Base-by-base conservation (phyloP, 805 yeast species). In the Kuraishia floccosa region DNA sequence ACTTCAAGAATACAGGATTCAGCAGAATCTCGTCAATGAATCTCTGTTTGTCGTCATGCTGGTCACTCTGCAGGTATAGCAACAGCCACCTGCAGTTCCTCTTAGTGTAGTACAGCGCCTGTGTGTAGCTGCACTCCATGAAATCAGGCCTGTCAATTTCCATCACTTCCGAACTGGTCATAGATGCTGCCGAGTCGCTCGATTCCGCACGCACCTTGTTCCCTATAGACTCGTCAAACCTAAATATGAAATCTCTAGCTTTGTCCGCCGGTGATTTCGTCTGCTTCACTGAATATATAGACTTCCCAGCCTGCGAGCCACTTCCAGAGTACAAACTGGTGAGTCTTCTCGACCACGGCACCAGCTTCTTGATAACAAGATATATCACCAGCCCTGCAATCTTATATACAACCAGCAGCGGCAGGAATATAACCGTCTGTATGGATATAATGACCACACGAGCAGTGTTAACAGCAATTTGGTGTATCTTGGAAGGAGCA, bases 61-160 rank as follows among this genome's bases (percentile, higher is more conserved):
- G 70, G 14, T 75, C 73, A 44, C 82, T 78, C 33, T 83, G 81
- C 30, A 91, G 54, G 39, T 82, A 76, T 2, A 86, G 72, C 31
- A 83, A 55, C 25, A 87, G 60, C 63, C 84, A 84, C 50, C 76
- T 72, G 17, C 76, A 78, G 33, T 81, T 71, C 22, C 67, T 60
- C 31, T 81, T 78, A 22, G 91, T 80, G 43, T 65, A 59, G 43
- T 69, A 75, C 32, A 87, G 56, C 2, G 95, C 87, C 35, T 78
- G 77, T 2, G 87, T 73, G 54, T 86, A 89, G 22, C 93, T 78
- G 11, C 86, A 86, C 42, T 72, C 75, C 35, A 70, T 65, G 41
- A 82, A 76, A 29, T 52, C 53, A 0, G 58, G 60, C 28, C 59
- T 40, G 13, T 25, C 35, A 12, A 38, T 36, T 19, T 36, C 39